Percentiles rank a stretch among this genome's conserved stretches.
Conservation (phyloP, 305 asterid genomes). For the Caryopteris hybrid region DNA sequence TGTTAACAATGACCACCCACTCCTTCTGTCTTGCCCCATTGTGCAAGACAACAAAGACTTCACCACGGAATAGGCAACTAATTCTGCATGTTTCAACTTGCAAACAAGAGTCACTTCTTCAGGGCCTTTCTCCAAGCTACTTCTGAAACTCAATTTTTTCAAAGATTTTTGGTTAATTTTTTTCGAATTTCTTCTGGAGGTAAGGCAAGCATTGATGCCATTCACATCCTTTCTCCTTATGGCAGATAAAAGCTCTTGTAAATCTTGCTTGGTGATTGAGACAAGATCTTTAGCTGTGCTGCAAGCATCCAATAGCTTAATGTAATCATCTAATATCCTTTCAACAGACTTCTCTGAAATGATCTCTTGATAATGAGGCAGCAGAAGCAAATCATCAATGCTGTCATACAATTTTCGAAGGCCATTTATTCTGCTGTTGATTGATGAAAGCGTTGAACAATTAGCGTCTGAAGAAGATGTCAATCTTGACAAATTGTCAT, state of each 20-base stretch:
- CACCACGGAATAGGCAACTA: constrained; percentile 7
- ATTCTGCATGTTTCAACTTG: constrained; percentile 27
- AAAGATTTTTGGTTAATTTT: constrained; percentile 23
- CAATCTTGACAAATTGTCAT: constrained; percentile 11
- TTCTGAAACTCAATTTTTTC: constrained; percentile 13
- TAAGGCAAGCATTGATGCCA: constrained; percentile 8
- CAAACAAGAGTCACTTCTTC: constrained; percentile 4
- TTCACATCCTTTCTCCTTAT: constrained; percentile 23
- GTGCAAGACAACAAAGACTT: constrained; percentile 17
- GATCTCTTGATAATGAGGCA: background rate
- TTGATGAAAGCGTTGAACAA: constrained; percentile 16
- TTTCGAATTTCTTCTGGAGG: constrained; percentile 17
- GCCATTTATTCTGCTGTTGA: background rate
- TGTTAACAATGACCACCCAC: constrained; percentile 20
- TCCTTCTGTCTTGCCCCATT: constrained; percentile 14
- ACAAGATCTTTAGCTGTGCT: constrained; percentile 21
- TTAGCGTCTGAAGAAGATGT: constrained; percentile 14
- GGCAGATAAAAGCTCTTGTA: constrained; percentile 22
- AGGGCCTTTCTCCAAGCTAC: background rate
- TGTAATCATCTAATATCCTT: constrained; percentile 16
- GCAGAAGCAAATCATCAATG: constrained; percentile 12
- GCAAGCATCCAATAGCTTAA: constrained; percentile 26
- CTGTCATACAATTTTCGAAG: background rate
- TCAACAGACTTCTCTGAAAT: constrained; percentile 18
- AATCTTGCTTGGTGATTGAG: constrained; percentile 9